Evolutionary conservation across 2,329 filamentous ascomycete species (phyloP).

Genomic region (Cladobotryum mycophilum): DNA sequence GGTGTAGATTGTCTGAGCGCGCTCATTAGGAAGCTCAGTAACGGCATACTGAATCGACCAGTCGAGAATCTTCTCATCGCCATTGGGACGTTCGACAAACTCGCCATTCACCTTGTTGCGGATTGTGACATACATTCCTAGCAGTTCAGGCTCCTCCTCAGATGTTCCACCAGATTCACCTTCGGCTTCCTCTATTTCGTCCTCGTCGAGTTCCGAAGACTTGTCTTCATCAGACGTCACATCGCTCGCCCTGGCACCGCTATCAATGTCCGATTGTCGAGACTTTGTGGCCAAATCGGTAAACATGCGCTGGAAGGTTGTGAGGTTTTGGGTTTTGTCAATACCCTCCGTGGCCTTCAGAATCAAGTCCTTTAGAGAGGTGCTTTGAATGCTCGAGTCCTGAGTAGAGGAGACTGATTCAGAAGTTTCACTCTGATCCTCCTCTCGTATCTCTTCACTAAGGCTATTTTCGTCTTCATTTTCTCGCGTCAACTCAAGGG

Average conservation of each 20-base stretch:
- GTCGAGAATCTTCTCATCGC: constrained; percentile 31
- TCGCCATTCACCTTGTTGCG: constrained; percentile 65
- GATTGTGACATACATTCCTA: constrained; percentile 66
- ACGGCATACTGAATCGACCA: constrained; percentile 81
- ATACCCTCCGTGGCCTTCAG: constrained; percentile 43
- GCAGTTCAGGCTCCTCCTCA: constrained; percentile 32
- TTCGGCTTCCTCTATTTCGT: not conserved
- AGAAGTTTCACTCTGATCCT: not conserved
- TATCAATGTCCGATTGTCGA: constrained; percentile 13
- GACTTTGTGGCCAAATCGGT: constrained; percentile 40
- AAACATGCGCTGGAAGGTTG: constrained; percentile 46
- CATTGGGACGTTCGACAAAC: constrained; percentile 54
- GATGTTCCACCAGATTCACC: not conserved
- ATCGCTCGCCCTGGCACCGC: not conserved
- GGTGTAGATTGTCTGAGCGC: constrained; percentile 48
- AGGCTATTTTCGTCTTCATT: not conserved
- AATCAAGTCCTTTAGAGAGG: constrained; percentile 44
- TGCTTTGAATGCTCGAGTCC: constrained; percentile 10
- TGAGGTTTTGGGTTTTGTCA: constrained; percentile 37
- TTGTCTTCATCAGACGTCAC: not conserved
- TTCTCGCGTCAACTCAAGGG: not conserved
- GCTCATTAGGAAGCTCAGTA: constrained; percentile 47
- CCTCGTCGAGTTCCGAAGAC: not conserved
- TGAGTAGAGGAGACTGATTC: not conserved
- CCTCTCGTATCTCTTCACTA: not conserved